phyloP scores from a whole-genome alignment of 1,284 basidiomycete genomes.

The Leccinum huronense region DNA sequence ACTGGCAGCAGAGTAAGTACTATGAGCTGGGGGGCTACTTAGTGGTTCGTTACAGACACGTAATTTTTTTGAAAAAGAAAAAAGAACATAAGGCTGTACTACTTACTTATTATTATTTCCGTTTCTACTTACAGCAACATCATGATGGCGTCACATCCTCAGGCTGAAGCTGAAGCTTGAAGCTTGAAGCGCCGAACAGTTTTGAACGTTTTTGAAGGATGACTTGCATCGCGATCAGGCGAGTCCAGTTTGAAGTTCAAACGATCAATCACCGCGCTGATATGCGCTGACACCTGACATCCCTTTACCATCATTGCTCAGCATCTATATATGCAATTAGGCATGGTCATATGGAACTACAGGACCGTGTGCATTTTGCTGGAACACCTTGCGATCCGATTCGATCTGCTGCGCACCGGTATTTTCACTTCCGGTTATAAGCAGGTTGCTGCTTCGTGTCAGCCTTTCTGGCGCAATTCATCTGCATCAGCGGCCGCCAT shows the following conservation, averaged over 20 bases:
- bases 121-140: too few relatives aligned
- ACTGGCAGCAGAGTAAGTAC: too few relatives aligned
- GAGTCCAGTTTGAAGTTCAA: background rate
- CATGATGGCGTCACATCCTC: too few relatives aligned
- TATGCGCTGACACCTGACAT: background rate
- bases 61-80: too few relatives aligned
- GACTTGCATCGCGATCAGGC: background rate
- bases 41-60: too few relatives aligned
- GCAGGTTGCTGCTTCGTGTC: background rate
- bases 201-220: background rate
- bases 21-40: too few relatives aligned
- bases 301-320: background rate
- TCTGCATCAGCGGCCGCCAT: background rate
- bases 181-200: background rate
- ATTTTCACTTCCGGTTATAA: slow-evolving; percentile 8
- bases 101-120: background rate
- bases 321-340: background rate
- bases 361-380: background rate
- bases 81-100: too few relatives aligned
- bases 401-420: slow-evolving; percentile 4
- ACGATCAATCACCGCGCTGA: background rate
- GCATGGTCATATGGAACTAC: background rate
- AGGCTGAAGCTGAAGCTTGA: too few relatives aligned
- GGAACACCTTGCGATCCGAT: background rate
- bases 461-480: background rate